Base-by-base conservation (phyloP, 2,329 filamentous ascomycete species). In the Fonsecaea monophora region DNA sequence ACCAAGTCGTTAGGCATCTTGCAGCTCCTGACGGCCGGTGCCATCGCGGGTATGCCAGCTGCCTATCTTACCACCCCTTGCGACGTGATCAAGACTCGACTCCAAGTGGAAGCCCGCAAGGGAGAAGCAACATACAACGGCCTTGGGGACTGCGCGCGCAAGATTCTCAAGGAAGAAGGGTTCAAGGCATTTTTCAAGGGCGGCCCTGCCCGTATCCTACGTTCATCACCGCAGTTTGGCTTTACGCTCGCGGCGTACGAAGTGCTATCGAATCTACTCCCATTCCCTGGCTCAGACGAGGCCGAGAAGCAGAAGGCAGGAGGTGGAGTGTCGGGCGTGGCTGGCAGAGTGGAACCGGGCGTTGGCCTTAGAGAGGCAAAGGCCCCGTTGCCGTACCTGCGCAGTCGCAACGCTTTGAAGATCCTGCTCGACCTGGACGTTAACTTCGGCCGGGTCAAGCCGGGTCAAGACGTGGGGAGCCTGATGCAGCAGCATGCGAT, bases 131-230 rank as follows among this genome's bases (percentile, higher is more conserved):
- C 86, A 57, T 99, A 99, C 84, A 95, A 87, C 50, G 92, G 91
- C 55, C 86, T 99, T 56, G 88, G 92, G 64, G 92, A 99, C 81
- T 92, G 90, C 62, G 95, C 95, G 42, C 81, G 81, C 74, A 96
- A 92, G 13, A 91, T 99, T 74, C 90, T 85, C 82, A 88, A 89
- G 78, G 92, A 98, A 78, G 95, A 99, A 80, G 95, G 95, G 10
- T 94, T 97, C 86, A 88, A 86, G 70, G 95, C 95, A 32, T 99
- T 99, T 85, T 99, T 98, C 89, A 98, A 98, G 85, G 95, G 95
- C 73, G 95, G 95, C 1, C 94, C 94, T 0, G 95, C 95, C 8
- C 92, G 95, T 83, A 96, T 99, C 75, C 81, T 98, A 78, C 90
- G 95, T 75, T 97, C 93, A 0, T 97, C 93, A 12, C 95, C 95